Evolutionary conservation across 257 asterid genomes (phyloP), one percentile per base, ranked within the genome.

Genomic region (Lycium ferocissimum): DNA sequence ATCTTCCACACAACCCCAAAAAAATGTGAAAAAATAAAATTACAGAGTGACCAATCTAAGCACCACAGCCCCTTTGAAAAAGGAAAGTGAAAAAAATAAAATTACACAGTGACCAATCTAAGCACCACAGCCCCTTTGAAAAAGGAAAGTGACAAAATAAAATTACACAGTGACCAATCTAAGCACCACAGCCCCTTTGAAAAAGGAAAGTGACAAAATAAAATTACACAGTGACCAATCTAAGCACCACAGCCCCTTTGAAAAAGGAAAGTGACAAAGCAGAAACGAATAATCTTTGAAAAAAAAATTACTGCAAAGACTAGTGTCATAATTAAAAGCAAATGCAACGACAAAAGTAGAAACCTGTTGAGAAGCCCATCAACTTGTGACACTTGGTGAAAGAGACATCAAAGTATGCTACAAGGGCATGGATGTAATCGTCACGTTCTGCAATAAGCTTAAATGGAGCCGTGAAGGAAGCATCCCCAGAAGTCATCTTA

Each of bases 361-460:
- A 85, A 95, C 99, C 99, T 85, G 98, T 97, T 72, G 98, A 95
- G 89, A 95, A 95, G 85, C 98, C 98, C 95, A 91, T 89, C 76
- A 91, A 63, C 87, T 97, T 97, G 70, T 97, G 99, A 47, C 98
- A 92, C 89, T 85, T 92, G 1, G 99, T 94, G 89, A 97, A 97
- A 71, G 98, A 93, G 83, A 97, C 99, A 43, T 97, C 99, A 43
- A 97, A 97, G 82, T 95, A 93, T 58, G 98, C 99, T 7, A 97
- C 98, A 62, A 97, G 94, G 81, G 98, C 99, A 90, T 94, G 99
- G 81, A 95, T 92, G 88, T 97, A 97, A 89, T 97, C 98, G 62
- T 97, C 97, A 2, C 97, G 96, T 85, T 90, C 97, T 10, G 98
- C 99, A 49, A 97, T 92, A 17, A 97, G 98, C 95, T 97, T 97